Percentiles rank a stretch among this genome's conserved stretches.
Evolutionary conservation across 2,329 filamentous ascomycete species (phyloP).

Genomic region (Teratosphaeriaceae sp.): DNA sequence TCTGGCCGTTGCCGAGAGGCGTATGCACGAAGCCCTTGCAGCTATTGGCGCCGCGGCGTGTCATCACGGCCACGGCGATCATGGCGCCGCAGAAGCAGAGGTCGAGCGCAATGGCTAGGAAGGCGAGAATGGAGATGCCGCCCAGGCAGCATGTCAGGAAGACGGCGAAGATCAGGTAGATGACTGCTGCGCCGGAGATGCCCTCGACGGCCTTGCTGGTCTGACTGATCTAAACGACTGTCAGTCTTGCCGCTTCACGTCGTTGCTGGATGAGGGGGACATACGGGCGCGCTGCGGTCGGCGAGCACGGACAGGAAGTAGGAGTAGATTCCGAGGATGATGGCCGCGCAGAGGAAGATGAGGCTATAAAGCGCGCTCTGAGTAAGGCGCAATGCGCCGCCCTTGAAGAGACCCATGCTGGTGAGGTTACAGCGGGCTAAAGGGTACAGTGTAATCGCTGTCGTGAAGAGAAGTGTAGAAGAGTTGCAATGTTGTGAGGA

Average conservation of each 20-base stretch:
- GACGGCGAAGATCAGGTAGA: slow-evolving; percentile 69
- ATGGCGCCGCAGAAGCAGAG: slow-evolving; percentile 69
- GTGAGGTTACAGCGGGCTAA: neutral
- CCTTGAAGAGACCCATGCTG: slow-evolving; percentile 34
- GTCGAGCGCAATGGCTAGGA: slow-evolving; percentile 69
- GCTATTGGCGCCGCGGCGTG: slow-evolving; percentile 58
- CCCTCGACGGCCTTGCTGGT: slow-evolving; percentile 55
- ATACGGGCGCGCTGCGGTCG: slow-evolving; percentile 50
- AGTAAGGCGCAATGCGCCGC: slow-evolving; percentile 58
- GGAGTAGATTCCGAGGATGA: slow-evolving; percentile 63
- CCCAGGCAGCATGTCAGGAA: slow-evolving; percentile 73
- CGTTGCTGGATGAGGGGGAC: neutral
- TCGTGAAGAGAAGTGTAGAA: too few relatives aligned
- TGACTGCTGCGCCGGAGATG: slow-evolving; percentile 64
- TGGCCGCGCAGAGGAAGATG: slow-evolving; percentile 63
- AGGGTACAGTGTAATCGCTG: too few relatives aligned
- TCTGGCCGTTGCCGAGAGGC: slow-evolving; percentile 60
- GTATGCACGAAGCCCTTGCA: slow-evolving; percentile 62
- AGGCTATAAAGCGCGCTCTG: slow-evolving; percentile 68
- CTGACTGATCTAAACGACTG: slow-evolving; percentile 48
- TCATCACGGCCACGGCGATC: slow-evolving; percentile 73
- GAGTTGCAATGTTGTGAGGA: too few relatives aligned
- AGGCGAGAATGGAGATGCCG: slow-evolving; percentile 65
- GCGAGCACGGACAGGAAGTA: slow-evolving; percentile 64
- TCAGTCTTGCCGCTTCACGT: neutral